phyloP scores from a whole-genome alignment of 192 early-diverging fungal genomes.

The Coemansia sp. region DNA sequence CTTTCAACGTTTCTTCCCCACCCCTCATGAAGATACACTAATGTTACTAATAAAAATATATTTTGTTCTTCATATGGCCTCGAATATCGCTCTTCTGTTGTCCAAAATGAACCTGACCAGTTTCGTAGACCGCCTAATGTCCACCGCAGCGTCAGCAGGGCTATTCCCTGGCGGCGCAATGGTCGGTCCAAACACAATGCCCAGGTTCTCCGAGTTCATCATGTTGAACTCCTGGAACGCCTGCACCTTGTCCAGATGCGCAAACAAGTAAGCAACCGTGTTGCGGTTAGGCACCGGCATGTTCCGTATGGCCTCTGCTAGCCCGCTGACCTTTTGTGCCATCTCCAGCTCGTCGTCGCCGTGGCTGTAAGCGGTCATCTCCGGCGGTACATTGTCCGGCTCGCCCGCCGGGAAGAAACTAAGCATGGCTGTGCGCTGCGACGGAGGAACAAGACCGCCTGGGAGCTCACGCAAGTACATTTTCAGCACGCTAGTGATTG shows the following conservation, averaged over 20 bases:
- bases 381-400: slow-evolving; percentile 13
- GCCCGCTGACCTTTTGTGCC: slow-evolving; percentile 31
- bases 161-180: slow-evolving; percentile 33
- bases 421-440: slow-evolving; percentile 34
- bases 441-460: slow-evolving; percentile 75
- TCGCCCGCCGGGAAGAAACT: slow-evolving; percentile 22
- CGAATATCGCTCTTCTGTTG: slow-evolving; percentile 41
- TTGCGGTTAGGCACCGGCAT: slow-evolving; percentile 81
- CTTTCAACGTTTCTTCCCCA: not conserved
- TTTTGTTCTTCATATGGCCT: slow-evolving; percentile 6
- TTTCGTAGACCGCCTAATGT: slow-evolving; percentile 38
- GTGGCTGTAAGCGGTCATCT: slow-evolving; percentile 2
- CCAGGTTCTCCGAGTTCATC: slow-evolving; percentile 85
- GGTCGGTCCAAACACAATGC: slow-evolving; percentile 93
- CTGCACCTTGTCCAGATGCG: slow-evolving; percentile 80
- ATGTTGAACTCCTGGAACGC: slow-evolving; percentile 75
- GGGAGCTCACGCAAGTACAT: slow-evolving; percentile 95
- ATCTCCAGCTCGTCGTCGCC: slow-evolving; percentile 26
- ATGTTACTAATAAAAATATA: not conserved
- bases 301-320: slow-evolving; percentile 53
- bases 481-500: slow-evolving; percentile 82
- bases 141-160: slow-evolving; percentile 30
- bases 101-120: slow-evolving; percentile 49
- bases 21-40: not conserved
- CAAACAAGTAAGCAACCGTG: slow-evolving; percentile 76